Base-by-base conservation (phyloP, 208 protist genomes). In the Kentomonas sorsogonicus region DNA sequence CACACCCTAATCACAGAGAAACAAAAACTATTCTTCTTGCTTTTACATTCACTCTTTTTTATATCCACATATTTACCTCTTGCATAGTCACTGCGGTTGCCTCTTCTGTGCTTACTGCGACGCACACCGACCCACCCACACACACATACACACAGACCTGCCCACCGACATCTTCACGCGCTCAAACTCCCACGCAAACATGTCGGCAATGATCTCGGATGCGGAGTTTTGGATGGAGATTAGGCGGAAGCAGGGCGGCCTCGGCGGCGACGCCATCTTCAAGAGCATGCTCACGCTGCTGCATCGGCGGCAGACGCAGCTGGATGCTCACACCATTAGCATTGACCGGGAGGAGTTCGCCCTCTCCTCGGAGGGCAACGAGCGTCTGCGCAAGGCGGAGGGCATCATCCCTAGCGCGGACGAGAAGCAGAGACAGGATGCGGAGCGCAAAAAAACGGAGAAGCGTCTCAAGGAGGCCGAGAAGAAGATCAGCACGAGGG, bases 141-240 rank as follows among this genome's bases (percentile, higher is more conserved):
- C n/a, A n/a, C n/a, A n/a, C n/a, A n/a, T n/a, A n/a, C n/a, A n/a
- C n/a, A n/a, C n/a, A n/a, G n/a, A n/a, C n/a, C n/a, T n/a, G n/a
- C n/a, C n/a, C n/a, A n/a, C n/a, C n/a, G n/a, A n/a, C n/a, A n/a
- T n/a, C n/a, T n/a, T n/a, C n/a, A n/a, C n/a, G n/a, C n/a, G n/a
- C n/a, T n/a, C n/a, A n/a, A n/a, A n/a, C n/a, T n/a, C n/a, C n/a
- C n/a, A n/a, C n/a, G n/a, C n/a, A n/a, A n/a, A n/a, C n/a, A n/a
- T n/a, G n/a, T n/a, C n/a, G n/a, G 20, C 7, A 55, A 93, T 93
- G 86, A 93, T 93, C 59, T 62, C 69, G 1, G 87, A 94, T 77
- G 81, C 79, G 1, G 83, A 94, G 54, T 94, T 94, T 52, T 94
- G 87, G 83, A 77, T 83, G 27, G 79, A 90, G 51, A 70, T 65